phyloP scores from a whole-genome alignment of 139 green algal genomes.

The Coelastrella sp. region DNA sequence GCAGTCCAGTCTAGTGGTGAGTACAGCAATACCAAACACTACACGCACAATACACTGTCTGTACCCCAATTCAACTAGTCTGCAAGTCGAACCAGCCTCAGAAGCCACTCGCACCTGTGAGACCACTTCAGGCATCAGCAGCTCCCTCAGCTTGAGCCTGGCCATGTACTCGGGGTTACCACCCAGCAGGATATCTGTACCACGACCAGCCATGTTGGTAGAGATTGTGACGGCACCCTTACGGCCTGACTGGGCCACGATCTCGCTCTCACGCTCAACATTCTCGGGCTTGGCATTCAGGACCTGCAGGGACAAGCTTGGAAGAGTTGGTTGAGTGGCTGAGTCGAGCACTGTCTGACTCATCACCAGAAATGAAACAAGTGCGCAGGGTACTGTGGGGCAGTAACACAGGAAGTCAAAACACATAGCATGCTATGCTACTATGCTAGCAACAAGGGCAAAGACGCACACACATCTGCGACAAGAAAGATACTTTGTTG shows the following conservation, averaged over 20 bases:
- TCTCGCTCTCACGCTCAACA: conserved; percentile 97
- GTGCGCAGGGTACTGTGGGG: too few relatives aligned
- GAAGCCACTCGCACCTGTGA: conserved; percentile 18
- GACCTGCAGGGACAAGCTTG: conserved; percentile 68
- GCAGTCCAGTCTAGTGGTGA: too few relatives aligned
- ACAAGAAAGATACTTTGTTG: too few relatives aligned
- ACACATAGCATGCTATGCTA: too few relatives aligned
- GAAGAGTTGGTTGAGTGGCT: not conserved
- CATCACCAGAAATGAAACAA: too few relatives aligned
- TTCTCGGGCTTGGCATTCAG: conserved; percentile 99
- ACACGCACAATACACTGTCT: too few relatives aligned
- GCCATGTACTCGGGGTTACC: conserved; percentile 77
- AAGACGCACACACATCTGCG: too few relatives aligned
- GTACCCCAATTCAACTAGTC: too few relatives aligned
- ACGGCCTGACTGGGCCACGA: conserved; percentile 94
- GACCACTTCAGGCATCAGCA: conserved; percentile 89
- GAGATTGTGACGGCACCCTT: conserved; percentile 93
- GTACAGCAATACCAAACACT: too few relatives aligned
- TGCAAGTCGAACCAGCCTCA: not conserved
- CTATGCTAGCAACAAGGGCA: too few relatives aligned
- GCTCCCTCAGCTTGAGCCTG: conserved; percentile 92
- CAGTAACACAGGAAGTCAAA: too few relatives aligned
- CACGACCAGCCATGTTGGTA: conserved; percentile 99
- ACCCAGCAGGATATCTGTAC: conserved; percentile 98
- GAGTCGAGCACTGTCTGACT: not conserved